These are phyloP conservation scores for Colletotrichum orchidophilum DNA, from an alignment of 2,329 filamentous ascomycete genomes.

Conservation along the genomic window DNA sequence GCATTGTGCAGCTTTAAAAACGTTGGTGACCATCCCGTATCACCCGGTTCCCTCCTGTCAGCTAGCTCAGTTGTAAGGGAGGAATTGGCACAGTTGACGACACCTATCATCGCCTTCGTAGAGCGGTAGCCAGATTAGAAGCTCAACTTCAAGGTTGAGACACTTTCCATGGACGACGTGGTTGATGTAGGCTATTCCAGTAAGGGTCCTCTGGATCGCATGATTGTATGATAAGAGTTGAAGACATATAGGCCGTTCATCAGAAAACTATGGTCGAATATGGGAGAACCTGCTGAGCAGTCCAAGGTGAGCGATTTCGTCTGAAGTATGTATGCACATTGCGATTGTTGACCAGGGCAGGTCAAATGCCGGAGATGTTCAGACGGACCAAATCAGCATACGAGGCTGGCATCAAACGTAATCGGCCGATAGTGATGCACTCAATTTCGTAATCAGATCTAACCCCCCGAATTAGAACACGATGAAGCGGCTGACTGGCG, in stretches of 20 bases:
- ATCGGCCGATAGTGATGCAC: not conserved
- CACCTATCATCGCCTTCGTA: slow-evolving; percentile 38
- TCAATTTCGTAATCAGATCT: slow-evolving; percentile 41
- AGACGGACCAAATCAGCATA: not conserved
- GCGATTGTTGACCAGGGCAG: not conserved
- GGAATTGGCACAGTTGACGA: slow-evolving; percentile 36
- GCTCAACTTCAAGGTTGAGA: slow-evolving; percentile 25
- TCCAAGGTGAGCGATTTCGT: not conserved
- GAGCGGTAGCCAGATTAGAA: slow-evolving; percentile 34
- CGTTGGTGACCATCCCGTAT: not conserved
- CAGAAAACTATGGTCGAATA: not conserved
- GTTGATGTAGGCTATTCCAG: slow-evolving; percentile 20
- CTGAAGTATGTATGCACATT: not conserved
- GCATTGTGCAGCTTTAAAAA: not conserved
- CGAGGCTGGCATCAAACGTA: not conserved
- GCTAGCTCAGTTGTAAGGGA: not conserved
- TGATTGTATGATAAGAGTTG: not conserved
- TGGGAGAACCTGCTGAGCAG: slow-evolving; percentile 9
- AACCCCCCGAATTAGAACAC: slow-evolving; percentile 47
- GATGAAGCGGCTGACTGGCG: slow-evolving; percentile 44
- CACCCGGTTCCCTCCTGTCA: no score
- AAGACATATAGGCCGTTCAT: not conserved
- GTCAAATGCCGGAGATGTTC: not conserved
- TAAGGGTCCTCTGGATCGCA: not conserved
- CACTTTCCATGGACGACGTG: slow-evolving; percentile 24